Evolutionary conservation across 208 protist genomes (phyloP).

Genomic region (Leishmania lainsoni): DNA sequence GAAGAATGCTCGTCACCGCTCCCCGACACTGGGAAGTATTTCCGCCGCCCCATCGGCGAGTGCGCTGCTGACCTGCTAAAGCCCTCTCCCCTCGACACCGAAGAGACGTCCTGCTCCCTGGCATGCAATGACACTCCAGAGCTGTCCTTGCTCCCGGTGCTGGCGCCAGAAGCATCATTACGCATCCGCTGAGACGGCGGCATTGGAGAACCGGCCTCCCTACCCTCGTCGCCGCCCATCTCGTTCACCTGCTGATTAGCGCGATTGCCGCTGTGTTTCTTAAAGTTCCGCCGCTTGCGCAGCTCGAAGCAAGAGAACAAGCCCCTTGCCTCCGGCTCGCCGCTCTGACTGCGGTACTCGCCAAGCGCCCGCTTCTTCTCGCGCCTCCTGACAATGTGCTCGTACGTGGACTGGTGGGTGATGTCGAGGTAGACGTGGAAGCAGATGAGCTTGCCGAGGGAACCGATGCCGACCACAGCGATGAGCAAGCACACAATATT

Average conservation of each 20-base stretch:
- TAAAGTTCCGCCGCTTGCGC: constrained; percentile 76
- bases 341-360: constrained; percentile 24
- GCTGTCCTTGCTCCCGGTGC: not conserved
- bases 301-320: constrained; percentile 44
- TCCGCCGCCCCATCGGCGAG: not conserved
- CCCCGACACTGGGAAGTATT: constrained; percentile 9
- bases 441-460: constrained; percentile 70
- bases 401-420: constrained; percentile 70
- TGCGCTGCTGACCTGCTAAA: constrained; percentile 7
- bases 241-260: not conserved
- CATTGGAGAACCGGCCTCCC: not conserved
- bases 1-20: not conserved
- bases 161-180: not conserved
- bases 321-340: constrained; percentile 6
- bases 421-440: constrained; percentile 78
- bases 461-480: constrained; percentile 32
- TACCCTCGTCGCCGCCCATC: not conserved
- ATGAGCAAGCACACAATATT: constrained; percentile 57
- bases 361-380: constrained; percentile 49
- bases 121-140: not conserved
- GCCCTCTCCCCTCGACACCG: not conserved
- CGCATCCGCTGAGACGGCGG: not conserved
- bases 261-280: constrained; percentile 39
- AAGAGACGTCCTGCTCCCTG: not conserved
- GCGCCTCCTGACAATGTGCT: constrained; percentile 76